Percentiles rank a stretch among this genome's conserved stretches.
Conservation (phyloP, 495 filamentous ascomycete species). For the Aspergillus panamensis region DNA sequence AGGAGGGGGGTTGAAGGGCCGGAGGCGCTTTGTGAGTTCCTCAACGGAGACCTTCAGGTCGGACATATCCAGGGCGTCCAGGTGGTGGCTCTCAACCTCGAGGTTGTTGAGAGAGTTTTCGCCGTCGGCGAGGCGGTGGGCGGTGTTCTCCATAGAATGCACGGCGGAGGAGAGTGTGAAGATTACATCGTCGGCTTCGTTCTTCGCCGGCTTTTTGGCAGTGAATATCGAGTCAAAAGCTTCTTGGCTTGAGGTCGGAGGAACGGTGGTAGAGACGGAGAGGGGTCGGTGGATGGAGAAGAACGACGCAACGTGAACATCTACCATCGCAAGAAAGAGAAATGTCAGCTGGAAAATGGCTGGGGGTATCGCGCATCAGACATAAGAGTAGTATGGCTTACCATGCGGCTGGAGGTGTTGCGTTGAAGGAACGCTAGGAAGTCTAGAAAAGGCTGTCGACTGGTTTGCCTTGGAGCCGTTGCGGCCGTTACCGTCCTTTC, state of each 20-base stretch:
- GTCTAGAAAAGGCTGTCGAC: constrained; percentile 48
- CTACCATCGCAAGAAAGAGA: constrained; percentile 41
- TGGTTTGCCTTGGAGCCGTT: constrained; percentile 39
- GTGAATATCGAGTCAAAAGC: constrained; percentile 80
- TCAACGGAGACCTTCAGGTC: constrained; percentile 47
- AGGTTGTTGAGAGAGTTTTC: constrained; percentile 50
- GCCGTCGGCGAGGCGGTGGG: constrained; percentile 42
- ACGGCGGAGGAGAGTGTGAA: constrained; percentile 73
- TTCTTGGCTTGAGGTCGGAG: constrained; percentile 64
- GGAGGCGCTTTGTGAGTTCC: constrained; percentile 56
- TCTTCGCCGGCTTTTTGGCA: constrained; percentile 45
- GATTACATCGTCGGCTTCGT: constrained; percentile 63
- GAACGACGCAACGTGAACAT: constrained; percentile 83
- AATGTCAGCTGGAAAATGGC: not conserved
- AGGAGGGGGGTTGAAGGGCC: constrained; percentile 76
- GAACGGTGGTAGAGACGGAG: constrained; percentile 76
- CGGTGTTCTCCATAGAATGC: constrained; percentile 63
- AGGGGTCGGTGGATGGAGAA: constrained; percentile 96
- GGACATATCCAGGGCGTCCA: constrained; percentile 41
- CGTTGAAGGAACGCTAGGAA: constrained; percentile 82
- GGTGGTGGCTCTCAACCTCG: constrained; percentile 48
- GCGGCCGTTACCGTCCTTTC: constrained; percentile 38
- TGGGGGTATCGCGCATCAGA: not conserved
- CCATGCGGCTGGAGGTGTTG: constrained; percentile 72
- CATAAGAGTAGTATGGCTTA: constrained; percentile 33